Conservation (phyloP, 1,284 basidiomycete genomes). For the Leccinum insolens region DNA sequence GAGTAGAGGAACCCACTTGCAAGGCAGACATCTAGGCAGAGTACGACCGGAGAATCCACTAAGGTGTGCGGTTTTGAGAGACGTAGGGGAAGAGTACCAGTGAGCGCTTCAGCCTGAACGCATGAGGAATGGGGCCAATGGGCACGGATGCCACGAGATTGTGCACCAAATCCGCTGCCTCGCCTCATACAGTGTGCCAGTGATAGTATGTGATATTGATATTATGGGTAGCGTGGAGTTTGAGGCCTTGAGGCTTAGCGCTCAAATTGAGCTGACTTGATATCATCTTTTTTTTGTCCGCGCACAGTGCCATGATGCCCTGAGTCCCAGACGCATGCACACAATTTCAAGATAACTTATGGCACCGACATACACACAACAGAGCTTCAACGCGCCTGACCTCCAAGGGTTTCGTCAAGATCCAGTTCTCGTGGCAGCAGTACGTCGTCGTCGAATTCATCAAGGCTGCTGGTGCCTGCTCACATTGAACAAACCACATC, state of each 20-base stretch:
- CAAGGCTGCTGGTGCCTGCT: not conserved
- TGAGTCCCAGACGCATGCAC: no score
- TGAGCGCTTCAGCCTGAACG: not conserved
- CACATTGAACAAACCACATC: slow-evolving; percentile 1
- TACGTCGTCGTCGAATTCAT: slow-evolving; percentile 39
- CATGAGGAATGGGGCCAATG: not conserved
- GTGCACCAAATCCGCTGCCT: not conserved
- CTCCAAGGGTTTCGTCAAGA: slow-evolving; percentile 96
- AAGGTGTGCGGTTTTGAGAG: not conserved
- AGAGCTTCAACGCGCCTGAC: slow-evolving; percentile 93
- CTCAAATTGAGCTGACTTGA: no score
- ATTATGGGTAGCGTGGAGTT: no score
- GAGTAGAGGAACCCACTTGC: not conserved
- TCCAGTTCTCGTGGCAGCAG: slow-evolving; percentile 97
- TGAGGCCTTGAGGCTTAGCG: no score
- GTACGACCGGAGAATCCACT: not conserved
- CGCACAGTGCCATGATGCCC: no score
- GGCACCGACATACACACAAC: not conserved
- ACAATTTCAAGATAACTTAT: not conserved
- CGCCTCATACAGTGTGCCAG: no score
- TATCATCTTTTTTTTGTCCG: no score
- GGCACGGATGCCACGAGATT: not conserved
- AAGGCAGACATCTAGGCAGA: not conserved
- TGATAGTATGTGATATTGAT: no score
- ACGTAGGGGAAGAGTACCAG: not conserved